phyloP scores from a whole-genome alignment of 2,329 filamentous ascomycete species.

The Nectriaceae sp. region DNA sequence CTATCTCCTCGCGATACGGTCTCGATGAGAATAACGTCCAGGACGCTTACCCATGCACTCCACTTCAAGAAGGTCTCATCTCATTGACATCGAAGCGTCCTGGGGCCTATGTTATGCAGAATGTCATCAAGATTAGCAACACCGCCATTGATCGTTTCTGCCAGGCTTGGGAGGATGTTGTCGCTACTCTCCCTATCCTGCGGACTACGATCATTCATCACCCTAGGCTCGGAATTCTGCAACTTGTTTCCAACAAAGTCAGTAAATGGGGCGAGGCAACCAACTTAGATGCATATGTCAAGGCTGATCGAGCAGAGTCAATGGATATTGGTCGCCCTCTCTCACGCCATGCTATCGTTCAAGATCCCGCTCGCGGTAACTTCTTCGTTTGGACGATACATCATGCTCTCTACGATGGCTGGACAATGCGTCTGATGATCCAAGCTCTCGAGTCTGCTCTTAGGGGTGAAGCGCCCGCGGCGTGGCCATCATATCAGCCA shows the following conservation, averaged over 20 bases:
- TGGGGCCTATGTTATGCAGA: slow-evolving; percentile 10
- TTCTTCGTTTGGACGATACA: slow-evolving; percentile 21
- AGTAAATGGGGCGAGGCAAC: background rate
- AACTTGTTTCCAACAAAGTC: no score
- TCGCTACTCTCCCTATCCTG: background rate
- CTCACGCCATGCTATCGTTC: background rate
- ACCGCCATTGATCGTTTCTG: background rate
- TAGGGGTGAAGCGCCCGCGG: background rate
- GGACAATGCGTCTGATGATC: slow-evolving; percentile 11
- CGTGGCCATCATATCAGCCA: background rate
- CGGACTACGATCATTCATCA: background rate
- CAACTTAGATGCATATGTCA: background rate
- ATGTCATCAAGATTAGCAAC: background rate
- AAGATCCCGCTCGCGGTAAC: background rate
- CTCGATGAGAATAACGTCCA: background rate
- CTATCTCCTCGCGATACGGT: background rate
- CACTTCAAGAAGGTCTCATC: slow-evolving; percentile 11
- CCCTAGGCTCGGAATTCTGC: background rate
- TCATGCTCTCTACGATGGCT: slow-evolving; percentile 27
- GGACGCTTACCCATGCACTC: background rate
- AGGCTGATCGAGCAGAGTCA: background rate
- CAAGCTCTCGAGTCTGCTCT: background rate
- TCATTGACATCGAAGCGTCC: slow-evolving; percentile 7
- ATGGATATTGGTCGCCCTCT: background rate
- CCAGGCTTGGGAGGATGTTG: background rate